These are phyloP conservation scores for Bretschneidera sinensis DNA, from an alignment of 345 rosid species.

Conservation along the genomic window DNA sequence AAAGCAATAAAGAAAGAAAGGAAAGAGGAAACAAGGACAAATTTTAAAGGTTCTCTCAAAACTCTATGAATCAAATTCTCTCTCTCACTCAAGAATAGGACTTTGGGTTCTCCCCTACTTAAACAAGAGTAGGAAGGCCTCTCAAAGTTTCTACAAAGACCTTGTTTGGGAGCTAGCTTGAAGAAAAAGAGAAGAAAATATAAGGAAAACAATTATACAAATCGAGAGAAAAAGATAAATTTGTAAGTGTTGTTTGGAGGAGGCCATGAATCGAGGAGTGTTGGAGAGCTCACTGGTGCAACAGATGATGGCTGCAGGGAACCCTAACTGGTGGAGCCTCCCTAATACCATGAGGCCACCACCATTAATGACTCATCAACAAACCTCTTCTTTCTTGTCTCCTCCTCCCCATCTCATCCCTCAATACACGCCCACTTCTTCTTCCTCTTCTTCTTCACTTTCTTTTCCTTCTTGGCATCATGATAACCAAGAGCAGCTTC, in stretches of 20 bases:
- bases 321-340: slow-evolving; percentile 84
- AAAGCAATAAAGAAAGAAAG: slow-evolving; percentile 29
- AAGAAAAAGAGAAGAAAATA: slow-evolving; percentile 19
- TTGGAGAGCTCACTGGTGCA: slow-evolving; percentile 78
- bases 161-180: slow-evolving; percentile 34
- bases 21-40: slow-evolving; percentile 32
- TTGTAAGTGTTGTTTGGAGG: not conserved
- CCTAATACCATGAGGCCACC: slow-evolving; percentile 61
- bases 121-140: slow-evolving; percentile 34
- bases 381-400: slow-evolving; percentile 31
- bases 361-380: slow-evolving; percentile 32
- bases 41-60: slow-evolving; percentile 40
- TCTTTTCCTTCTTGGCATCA: slow-evolving; percentile 50
- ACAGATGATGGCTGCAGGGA: slow-evolving; percentile 76
- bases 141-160: slow-evolving; percentile 49
- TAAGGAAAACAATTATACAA: no score
- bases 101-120: slow-evolving; percentile 29
- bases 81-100: no score
- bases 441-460: no score
- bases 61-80: no score
- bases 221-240: no score
- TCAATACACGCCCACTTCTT: no score
- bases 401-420: slow-evolving; percentile 37
- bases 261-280: slow-evolving; percentile 62
- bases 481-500: slow-evolving; percentile 60